Conservation (phyloP, 2,329 filamentous ascomycete species). For the Claviceps digitariae region DNA sequence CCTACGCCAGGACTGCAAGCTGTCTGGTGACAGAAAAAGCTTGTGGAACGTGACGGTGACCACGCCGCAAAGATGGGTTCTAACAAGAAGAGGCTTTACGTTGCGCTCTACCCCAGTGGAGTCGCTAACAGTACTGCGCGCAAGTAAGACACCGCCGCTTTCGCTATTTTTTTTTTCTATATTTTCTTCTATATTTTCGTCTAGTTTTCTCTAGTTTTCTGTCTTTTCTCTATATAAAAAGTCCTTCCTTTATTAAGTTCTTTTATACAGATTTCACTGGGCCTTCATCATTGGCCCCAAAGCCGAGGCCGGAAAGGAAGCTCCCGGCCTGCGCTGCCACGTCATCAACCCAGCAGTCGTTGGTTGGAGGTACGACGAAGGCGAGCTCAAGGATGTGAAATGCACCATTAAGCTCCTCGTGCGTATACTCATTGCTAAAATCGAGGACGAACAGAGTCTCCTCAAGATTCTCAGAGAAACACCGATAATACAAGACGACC, state of each 20-base stretch:
- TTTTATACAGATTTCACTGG: constrained; percentile 15
- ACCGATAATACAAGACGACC: constrained; percentile 20
- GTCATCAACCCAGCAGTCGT: constrained; percentile 14
- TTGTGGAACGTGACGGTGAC: neutral
- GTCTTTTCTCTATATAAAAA: no score
- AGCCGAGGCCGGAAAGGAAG: constrained; percentile 8
- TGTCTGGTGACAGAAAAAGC: no score
- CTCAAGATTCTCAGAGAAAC: constrained; percentile 17
- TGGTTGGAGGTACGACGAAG: constrained; percentile 17
- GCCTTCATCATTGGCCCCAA: constrained; percentile 19
- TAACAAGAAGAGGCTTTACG: constrained; percentile 18
- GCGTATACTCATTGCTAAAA: constrained; percentile 25
- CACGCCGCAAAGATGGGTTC: constrained; percentile 5
- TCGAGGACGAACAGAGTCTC: constrained; percentile 20
- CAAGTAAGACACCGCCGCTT: constrained; percentile 9
- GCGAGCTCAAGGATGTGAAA: constrained; percentile 8
- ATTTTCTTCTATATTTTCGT: neutral
- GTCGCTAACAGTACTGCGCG: constrained; percentile 11
- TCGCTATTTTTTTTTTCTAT: neutral
- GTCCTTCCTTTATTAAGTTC: neutral
- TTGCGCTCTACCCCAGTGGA: constrained; percentile 18
- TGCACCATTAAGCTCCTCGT: constrained; percentile 19
- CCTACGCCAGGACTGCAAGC: no score
- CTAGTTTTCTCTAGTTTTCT: neutral
- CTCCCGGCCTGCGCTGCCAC: constrained; percentile 18